Percentiles rank a stretch among this genome's conserved stretches.
Evolutionary conservation across 352 stramenopile genomes (phyloP).

Genomic region (Globisporangium megalacanthum): DNA sequence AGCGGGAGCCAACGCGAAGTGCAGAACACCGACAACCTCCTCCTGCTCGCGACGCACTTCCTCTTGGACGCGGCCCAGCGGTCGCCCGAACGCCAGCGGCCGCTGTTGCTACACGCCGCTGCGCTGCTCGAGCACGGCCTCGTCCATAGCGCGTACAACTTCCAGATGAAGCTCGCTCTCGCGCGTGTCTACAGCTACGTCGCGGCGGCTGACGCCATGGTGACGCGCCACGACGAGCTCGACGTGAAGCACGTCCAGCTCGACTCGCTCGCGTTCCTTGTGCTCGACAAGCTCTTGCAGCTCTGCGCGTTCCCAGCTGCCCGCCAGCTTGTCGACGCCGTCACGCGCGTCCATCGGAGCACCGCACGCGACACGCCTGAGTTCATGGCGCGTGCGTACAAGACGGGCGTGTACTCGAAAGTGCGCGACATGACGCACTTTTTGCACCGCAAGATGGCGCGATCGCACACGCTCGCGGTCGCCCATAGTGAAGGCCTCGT

Average conservation of each 20-base stretch:
- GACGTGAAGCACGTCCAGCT: slow-evolving; percentile 86
- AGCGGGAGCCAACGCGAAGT: slow-evolving; percentile 78
- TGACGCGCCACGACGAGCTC: slow-evolving; percentile 61
- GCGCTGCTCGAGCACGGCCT: slow-evolving; percentile 67
- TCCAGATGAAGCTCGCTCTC: slow-evolving; percentile 88
- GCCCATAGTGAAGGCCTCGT: slow-evolving; percentile 48
- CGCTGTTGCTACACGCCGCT: slow-evolving; percentile 48
- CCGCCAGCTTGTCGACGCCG: slow-evolving; percentile 37
- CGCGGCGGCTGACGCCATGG: slow-evolving; percentile 56
- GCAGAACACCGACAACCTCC: slow-evolving; percentile 76
- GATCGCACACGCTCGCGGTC: slow-evolving; percentile 71
- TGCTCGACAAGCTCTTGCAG: slow-evolving; percentile 73
- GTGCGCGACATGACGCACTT: slow-evolving; percentile 81
- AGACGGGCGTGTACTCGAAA: slow-evolving; percentile 80
- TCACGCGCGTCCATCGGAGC: slow-evolving; percentile 44
- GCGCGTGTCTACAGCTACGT: slow-evolving; percentile 75
- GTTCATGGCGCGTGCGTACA: slow-evolving; percentile 74
- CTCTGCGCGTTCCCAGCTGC: slow-evolving; percentile 59
- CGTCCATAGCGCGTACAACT: slow-evolving; percentile 83
- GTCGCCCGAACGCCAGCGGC: slow-evolving; percentile 13
- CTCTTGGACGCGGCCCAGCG: slow-evolving; percentile 69
- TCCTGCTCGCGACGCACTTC: slow-evolving; percentile 67
- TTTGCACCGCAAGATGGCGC: slow-evolving; percentile 64
- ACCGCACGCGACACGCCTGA: slow-evolving; percentile 69
- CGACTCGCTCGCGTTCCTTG: slow-evolving; percentile 79